Evolutionary conservation across 306 rosid species (phyloP), one percentile per base, ranked within the genome.

Genomic region (Luffa aegyptiaca): DNA sequence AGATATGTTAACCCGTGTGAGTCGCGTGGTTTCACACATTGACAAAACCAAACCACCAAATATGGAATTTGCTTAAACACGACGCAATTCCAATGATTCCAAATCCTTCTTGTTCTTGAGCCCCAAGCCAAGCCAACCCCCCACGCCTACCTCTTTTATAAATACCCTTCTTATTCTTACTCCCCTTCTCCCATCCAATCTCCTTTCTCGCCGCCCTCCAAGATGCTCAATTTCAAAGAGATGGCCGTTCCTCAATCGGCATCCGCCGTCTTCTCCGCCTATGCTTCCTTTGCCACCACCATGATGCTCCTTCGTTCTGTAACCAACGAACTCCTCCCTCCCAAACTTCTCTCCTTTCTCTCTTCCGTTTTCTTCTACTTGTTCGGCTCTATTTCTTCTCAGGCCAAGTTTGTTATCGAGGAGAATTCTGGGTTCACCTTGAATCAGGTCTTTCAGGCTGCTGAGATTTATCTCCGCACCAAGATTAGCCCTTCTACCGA

Each of bases 231-330:
- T 45, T 45, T 70, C 76, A 45, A 70, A 21, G 76, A 44, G 0
- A 45, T 45, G 39, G 1, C 71, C 46, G 2, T 36, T 3, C 76
- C 76, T 56, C 76, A 44, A 5, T 45, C 76, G 9, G 56, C 35
- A 8, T 70, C 76, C 1, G 36, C 76, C 10, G 10, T 45, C 10
- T 70, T 70, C 39, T 70, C 76, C 18, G 76, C 56, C 76, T 45
- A 70, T 7, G 76, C 76, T n/a, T 70, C 76, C 11, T 44, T 70
- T 39, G 76, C 76, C 76, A 46, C 76, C 39, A 42, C 76, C 36
- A 45, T 45, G 56, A 70, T 70, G 76, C 76, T 70, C 36, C 1
- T 70, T n/a, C 76, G 76, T 12, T 70, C 76, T 0, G 11, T 70
- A 13, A 20, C 76, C 36, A 70, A 26, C 39, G 76, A 70, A 10